Evolutionary conservation across 2,329 filamentous ascomycete species (phyloP).

Genomic region (Coleophoma crateriformis): DNA sequence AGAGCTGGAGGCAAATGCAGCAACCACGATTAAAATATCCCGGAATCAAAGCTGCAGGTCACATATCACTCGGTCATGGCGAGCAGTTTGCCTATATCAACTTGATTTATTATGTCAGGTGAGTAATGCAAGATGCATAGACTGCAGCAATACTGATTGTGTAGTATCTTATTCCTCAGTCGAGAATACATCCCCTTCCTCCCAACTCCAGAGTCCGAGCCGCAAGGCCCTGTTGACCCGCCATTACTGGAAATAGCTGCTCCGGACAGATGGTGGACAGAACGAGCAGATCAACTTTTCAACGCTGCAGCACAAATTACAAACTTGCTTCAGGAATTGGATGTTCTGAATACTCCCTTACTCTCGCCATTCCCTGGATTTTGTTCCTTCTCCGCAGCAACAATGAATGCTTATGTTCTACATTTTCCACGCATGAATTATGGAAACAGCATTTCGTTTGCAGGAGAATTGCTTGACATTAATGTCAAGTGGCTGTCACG

Average conservation of each 20-base stretch:
- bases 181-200: conserved; percentile 40
- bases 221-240: conserved; percentile 33
- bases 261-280: conserved; percentile 33
- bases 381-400: conserved; percentile 38
- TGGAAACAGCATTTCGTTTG: conserved; percentile 3
- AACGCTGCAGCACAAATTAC: conserved; percentile 30
- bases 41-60: conserved; percentile 25
- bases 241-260: conserved; percentile 32
- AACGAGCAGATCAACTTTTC: conserved; percentile 32
- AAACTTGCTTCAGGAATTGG: conserved; percentile 29
- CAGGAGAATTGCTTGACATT: background rate
- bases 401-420: conserved; percentile 34
- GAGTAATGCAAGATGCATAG: conserved; percentile 1
- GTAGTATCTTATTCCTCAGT: conserved; percentile 35
- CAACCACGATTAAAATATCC: conserved; percentile 28
- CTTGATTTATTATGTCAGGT: conserved; percentile 38
- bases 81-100: conserved; percentile 38
- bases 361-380: conserved; percentile 38
- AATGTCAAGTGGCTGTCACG: background rate
- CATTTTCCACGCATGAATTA: conserved; percentile 35
- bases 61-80: conserved; percentile 33
- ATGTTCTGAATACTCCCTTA: conserved; percentile 29
- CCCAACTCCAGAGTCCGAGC: conserved; percentile 28
- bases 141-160: background rate
- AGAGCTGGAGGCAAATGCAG: conserved; percentile 28